Evolutionary conservation across 2,329 filamentous ascomycete species (phyloP).

Genomic region (Paramyrothecium roridum): DNA sequence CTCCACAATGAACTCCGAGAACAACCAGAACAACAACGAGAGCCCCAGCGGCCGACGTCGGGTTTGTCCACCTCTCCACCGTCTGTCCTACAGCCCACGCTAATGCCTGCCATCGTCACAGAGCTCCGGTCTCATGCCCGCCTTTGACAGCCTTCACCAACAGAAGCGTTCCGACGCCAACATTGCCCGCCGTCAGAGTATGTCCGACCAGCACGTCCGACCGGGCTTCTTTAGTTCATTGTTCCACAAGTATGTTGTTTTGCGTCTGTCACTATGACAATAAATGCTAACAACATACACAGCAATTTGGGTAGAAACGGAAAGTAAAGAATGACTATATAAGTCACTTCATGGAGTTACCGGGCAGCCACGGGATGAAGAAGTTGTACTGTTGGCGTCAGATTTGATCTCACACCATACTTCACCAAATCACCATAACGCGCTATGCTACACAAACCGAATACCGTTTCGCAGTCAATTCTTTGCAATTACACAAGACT

Average conservation of each 20-base stretch:
- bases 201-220: slow-evolving; percentile 49
- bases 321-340: not conserved
- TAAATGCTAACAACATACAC: not conserved
- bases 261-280: not conserved
- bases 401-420: no score
- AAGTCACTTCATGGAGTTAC: no score
- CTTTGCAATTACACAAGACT: no score
- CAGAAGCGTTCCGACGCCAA: slow-evolving; percentile 47
- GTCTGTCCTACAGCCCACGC: not conserved
- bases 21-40: slow-evolving; percentile 14
- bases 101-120: slow-evolving; percentile 12
- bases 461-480: no score
- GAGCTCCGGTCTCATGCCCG: slow-evolving; percentile 43
- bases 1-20: slow-evolving; percentile 24
- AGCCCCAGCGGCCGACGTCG: slow-evolving; percentile 21
- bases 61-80: slow-evolving; percentile 13
- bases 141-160: slow-evolving; percentile 48
- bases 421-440: no score
- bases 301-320: not conserved
- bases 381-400: no score
- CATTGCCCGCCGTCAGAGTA: slow-evolving; percentile 48
- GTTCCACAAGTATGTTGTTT: slow-evolving; percentile 52
- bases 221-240: slow-evolving; percentile 50
- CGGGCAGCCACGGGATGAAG: no score
- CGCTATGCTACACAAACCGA: no score